Evolutionary conservation across 768 basidiomycete genomes (phyloP), one percentile per base, ranked within the genome.

Genomic region (Phaeolepiota aurea): DNA sequence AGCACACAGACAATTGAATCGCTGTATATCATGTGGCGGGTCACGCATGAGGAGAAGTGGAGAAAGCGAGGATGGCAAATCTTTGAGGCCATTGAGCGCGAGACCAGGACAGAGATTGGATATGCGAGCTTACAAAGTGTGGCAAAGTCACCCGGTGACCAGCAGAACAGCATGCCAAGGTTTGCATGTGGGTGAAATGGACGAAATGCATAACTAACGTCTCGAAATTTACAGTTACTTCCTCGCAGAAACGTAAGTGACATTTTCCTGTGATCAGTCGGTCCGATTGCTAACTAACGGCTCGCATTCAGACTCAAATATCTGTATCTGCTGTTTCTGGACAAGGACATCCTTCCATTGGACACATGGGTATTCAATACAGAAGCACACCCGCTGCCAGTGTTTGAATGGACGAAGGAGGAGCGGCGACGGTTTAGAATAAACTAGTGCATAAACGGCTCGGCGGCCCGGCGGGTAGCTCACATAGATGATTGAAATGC

Each of bases 301-400:
- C 2, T 15, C 3, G 15, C 13, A 40, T 23, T 47, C 51, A 80
- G 78, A 47, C 62, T 86, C 41, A 85, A 86, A 61, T 87, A 87
- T 54, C 66, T 85, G 34, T 77, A 82, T 55, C 64, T 88, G 15
- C 57, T 84, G 54, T 88, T 86, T 57, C 63, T 64, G 40, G 71
- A 83, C 20, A 70, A 76, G 5, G 81, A 87, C 46, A 68, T 68
- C 2, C 47, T 86, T 42, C 65, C 77, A 4, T 49, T 79, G 35
- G 70, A 76, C 28, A 51, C 64, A 47, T 79, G 74, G 72, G 75
- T 78, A 13, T 77, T 79, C 48, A 79, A 77, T 46, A 79, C 77
- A 1, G 77, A 79, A 57, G 88, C 86, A 3, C 88, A 89, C 54
- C 83, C 87, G 9, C 64, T 88, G 13, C 84, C 83, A 5, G 66